Evolutionary conservation across 129 eudicot species (phyloP), one percentile per base, ranked within the genome.

Genomic region (Escallonia herrerae): DNA sequence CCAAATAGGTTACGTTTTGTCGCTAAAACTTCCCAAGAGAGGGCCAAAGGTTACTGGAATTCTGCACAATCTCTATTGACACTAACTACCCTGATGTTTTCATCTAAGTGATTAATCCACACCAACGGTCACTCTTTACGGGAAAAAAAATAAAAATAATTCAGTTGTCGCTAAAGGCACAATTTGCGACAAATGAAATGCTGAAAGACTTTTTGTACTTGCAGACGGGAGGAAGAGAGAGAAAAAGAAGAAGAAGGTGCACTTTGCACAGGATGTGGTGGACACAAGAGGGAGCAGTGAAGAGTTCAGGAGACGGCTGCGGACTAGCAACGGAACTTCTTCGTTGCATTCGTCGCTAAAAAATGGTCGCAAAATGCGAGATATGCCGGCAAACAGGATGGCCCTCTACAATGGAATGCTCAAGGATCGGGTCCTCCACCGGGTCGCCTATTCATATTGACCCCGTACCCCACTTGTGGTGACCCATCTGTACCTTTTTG

Each of bases 251-350:
- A 90, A 90, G 76, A 87, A 64, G 70, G 97, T 90, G 67, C 91
- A 79, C 67, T 90, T 90, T 78, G 95, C 97, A 44, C 77, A 81
- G 57, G 95, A 90, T 72, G 97, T 90, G 75, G 87, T 77, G 77
- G 95, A 87, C 66, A 95, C 97, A 45, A 64, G 40, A 37, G 93
- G 97, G 11, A 87, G 87, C 69, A 81, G 89, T 11, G 90, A 90
- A 40, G 90, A 82, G 69, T 87, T 87, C 65, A 82, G 97, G 72
- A 77, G 10, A 63, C 33, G 74, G 70, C 60, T 42, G 53, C 41
- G 41, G n/a, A 45, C 10, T n/a, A 48, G 49, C 48, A 43, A 57
- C 37, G 7, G 1, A 12, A 45, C 13, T n/a, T n/a, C n/a, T n/a
- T 58, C 80, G n/a, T 54, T 58, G 40, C 40, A 70, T 49, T 11